phyloP scores from a whole-genome alignment of 805 yeast species.

The Metschnikowia gelsemii region DNA sequence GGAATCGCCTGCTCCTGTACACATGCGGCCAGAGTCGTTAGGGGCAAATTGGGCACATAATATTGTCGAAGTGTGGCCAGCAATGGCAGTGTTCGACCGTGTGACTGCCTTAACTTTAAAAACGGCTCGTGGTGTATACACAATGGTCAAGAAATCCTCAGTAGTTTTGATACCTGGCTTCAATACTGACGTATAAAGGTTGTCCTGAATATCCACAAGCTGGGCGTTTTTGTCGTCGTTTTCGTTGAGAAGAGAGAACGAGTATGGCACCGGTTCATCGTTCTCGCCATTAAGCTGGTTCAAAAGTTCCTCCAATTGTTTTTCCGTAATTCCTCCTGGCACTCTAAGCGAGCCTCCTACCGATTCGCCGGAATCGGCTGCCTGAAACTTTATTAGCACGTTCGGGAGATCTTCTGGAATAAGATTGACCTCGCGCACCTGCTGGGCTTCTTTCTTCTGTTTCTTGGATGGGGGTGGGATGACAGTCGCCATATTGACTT shows the following conservation, averaged over 20 bases:
- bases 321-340: conserved; percentile 83
- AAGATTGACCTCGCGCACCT: conserved; percentile 69
- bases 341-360: conserved; percentile 85
- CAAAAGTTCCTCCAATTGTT: conserved; percentile 82
- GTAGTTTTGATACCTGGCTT: conserved; percentile 86
- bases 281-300: conserved; percentile 69
- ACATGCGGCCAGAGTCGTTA: conserved; percentile 76
- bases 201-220: conserved; percentile 71
- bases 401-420: conserved; percentile 80
- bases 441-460: conserved; percentile 80
- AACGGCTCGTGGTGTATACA: conserved; percentile 92
- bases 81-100: conserved; percentile 84
- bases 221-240: conserved; percentile 37
- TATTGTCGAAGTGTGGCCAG: conserved; percentile 95
- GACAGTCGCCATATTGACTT: conserved; percentile 86
- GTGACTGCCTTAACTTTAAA: conserved; percentile 92
- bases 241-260: conserved; percentile 63
- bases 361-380: conserved; percentile 86
- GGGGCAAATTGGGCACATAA: conserved; percentile 94
- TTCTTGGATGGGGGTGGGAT: conserved; percentile 92
- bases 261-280: conserved; percentile 88
- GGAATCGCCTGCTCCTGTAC: conserved; percentile 94
- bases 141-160: conserved; percentile 87
- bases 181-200: conserved; percentile 74
- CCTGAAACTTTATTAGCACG: conserved; percentile 85